Evolutionary conservation across 352 stramenopile species (phyloP), one percentile per base, ranked within the genome.

Genomic region (Saprolegnia parasitica): DNA sequence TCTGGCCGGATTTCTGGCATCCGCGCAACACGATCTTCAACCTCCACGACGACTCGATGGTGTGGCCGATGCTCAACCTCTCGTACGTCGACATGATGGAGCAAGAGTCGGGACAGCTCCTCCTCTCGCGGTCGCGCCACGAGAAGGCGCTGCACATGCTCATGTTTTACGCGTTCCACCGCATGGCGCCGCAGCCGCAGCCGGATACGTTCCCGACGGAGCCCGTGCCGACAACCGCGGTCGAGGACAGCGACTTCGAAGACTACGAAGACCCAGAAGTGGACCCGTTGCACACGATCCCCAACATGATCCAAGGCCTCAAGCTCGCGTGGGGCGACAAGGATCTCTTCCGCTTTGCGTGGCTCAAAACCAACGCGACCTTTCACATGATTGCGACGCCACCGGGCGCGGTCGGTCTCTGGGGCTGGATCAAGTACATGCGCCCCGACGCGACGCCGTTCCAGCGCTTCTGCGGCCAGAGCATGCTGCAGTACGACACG

Each of bases 341-440:
- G 60, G 85, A 93, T 39, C 76, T 93, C 18, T 93, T 91, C 67
- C 81, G 85, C 20, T 73, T 93, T 32, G 85, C 83, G 13, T 93
- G 85, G 83, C 79, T 91, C 72, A 93, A 91, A 67, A 77, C 78
- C 15, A 74, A 80, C 11, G 76, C 77, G 37, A 68, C 74, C 10
- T 93, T 82, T 52, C 76, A 81, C 63, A 90, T 90, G 81, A 77
- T 93, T 8, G 72, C 72, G 32, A 78, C 76, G 32, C 78, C 83
- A 3, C 79, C 81, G 6, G 83, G 68, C 1, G 68, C 78, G 13
- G 81, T 80, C 0, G 81, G 81, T 5, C 68, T 72, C 10, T 67
- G 42, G 42, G 42, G 42, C 11, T 49, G 42, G 42, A 49, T 49
- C 42, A 49, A 49, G 42, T 49, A 49, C 42, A 49, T 49, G 42